Base-by-base conservation (phyloP, 192 early-diverging fungal genomes). In the Coemansia sp. region DNA sequence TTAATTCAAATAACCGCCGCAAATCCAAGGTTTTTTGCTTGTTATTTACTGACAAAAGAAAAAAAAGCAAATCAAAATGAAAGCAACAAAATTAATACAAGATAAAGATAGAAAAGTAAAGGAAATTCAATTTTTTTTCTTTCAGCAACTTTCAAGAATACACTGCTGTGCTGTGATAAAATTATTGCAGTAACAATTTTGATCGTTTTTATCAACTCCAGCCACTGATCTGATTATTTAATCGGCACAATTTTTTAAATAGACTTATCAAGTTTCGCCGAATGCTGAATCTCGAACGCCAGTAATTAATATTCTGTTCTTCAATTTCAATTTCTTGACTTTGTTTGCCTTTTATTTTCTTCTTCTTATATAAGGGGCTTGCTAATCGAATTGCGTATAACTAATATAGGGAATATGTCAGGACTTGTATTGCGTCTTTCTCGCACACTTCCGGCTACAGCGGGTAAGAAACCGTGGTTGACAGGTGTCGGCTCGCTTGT, bases 391-490 rank as follows among this genome's bases (percentile, higher is more conserved):
- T 3, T 25, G 25, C 28, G 1, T 30, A 30, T n/a, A 3, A 54
- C 30, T 29, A 30, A 54, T 48, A 52, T 20, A 25, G 22, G 25
- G 16, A 54, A 54, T 30, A 60, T 60, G 58, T 60, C 58, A 18
- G 38, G 38, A 18, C 6, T 60, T 60, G 58, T 40, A 2, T 28
- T 60, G 58, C 58, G 58, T 22, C 18, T 60, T 29, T 40, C 58
- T 20, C 58, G 58, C n/a, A 22, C 36, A 12, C 58, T 60, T 25
- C 40, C 58, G 25, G 28, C 56, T 1, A 36, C 32, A 33, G n/a
- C 18, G 34, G 58, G 58, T 60, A 60, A 60, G 58, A 7, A 60
- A 30, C 30, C 25, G 22, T 7, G 4, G 2, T 54, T 3, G 25
- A 28, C 22, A 30, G 52, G 17, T 16, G 7, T 25, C 22, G 22